Evolutionary conservation across 2,329 filamentous ascomycete genomes (phyloP).

Genomic region (Alternaria longipes): DNA sequence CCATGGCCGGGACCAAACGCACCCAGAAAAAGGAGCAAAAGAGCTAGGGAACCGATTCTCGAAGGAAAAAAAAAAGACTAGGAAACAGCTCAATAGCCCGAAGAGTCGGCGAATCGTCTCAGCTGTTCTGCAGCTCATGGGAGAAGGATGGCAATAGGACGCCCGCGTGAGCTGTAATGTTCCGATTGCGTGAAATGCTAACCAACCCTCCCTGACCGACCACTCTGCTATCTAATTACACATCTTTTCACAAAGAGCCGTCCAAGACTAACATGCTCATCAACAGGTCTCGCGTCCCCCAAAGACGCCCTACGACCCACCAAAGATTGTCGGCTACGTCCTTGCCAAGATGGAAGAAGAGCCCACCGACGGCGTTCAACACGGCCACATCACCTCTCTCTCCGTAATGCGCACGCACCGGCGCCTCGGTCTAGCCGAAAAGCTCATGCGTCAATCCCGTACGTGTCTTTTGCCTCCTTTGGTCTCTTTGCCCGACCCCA

Average conservation of each 20-base stretch:
- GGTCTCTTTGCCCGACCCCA: no score
- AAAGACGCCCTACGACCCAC: constrained; percentile 84
- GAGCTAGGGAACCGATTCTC: not conserved
- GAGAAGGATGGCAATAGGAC: no score
- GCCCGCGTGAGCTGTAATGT: no score
- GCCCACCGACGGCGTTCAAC: constrained; percentile 85
- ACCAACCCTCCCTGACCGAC: no score
- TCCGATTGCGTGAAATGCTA: no score
- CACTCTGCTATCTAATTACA: no score
- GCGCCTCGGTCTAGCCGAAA: constrained; percentile 90
- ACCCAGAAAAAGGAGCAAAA: not conserved
- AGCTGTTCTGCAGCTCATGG: not conserved
- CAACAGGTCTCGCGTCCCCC: constrained; percentile 74
- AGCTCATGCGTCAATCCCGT: constrained; percentile 92
- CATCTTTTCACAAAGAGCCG: no score
- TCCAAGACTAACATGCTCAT: not conserved
- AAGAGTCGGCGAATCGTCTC: not conserved
- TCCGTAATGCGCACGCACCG: constrained; percentile 97
- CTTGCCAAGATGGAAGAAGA: constrained; percentile 99
- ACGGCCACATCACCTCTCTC: constrained; percentile 95
- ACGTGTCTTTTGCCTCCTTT: no score
- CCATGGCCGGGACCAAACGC: not conserved
- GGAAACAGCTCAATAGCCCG: no score
- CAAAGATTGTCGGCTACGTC: constrained; percentile 99
- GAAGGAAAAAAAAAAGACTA: not conserved